A percentile compares a stretch with the other conserved stretches of the same genome.
phyloP scores from a whole-genome alignment of 1,284 basidiomycete genomes.

The Pseudozyma thailandica region DNA sequence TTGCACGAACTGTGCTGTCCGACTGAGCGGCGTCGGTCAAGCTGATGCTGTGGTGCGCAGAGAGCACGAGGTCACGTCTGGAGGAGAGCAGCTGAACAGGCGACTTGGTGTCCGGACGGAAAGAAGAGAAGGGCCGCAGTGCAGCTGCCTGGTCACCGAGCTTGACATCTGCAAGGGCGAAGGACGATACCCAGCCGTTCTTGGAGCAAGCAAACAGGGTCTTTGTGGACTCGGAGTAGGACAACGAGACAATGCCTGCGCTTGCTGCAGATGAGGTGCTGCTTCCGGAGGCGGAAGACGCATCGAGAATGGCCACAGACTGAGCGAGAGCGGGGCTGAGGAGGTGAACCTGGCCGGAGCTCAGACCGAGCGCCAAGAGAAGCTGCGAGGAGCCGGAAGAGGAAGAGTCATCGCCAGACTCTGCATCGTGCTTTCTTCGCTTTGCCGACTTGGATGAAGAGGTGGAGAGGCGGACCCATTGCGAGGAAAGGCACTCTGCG shows the following conservation, averaged over 20 bases:
- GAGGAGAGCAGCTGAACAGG: constrained; percentile 40
- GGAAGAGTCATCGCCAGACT: constrained; percentile 15
- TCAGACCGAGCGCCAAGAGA: constrained; percentile 60
- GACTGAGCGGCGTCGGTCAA: constrained; percentile 25
- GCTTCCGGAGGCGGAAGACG: constrained; percentile 47
- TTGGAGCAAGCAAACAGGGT: constrained; percentile 50
- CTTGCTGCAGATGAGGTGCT: constrained; percentile 44
- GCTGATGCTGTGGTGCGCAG: constrained; percentile 57
- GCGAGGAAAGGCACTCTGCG: constrained; percentile 41
- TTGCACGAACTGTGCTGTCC: constrained; percentile 17
- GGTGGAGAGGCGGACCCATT: constrained; percentile 43
- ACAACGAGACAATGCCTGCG: constrained; percentile 44
- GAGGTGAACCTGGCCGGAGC: constrained; percentile 55
- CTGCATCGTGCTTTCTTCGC: constrained; percentile 51
- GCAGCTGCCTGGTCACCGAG: constrained; percentile 28
- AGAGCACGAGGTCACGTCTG: constrained; percentile 30
- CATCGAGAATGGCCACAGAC: constrained; percentile 54
- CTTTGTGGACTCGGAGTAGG: constrained; percentile 23
- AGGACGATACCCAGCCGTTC: constrained; percentile 53
- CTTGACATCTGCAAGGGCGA: constrained; percentile 36
- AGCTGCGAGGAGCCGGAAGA: constrained; percentile 28
- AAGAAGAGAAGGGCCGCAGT: constrained; percentile 31
- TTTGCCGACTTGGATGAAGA: constrained; percentile 30
- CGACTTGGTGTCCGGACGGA: constrained; percentile 45
- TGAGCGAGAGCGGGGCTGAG: constrained; percentile 56